Conservation (phyloP, 345 rosid genomes). For the Citrus trifoliata region DNA sequence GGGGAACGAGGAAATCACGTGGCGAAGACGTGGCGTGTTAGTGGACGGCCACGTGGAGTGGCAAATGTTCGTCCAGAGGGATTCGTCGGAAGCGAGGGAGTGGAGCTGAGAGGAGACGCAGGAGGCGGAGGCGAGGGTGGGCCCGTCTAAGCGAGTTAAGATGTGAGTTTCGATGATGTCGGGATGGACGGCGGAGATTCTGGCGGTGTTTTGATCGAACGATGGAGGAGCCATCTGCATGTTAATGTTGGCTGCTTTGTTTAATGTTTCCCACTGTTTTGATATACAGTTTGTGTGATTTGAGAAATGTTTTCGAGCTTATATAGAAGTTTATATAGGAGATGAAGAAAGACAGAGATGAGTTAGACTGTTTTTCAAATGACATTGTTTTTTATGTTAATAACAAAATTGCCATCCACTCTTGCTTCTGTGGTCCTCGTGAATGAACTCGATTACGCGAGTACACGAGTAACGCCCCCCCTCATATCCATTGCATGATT, state of each 20-base stretch:
- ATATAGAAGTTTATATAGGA: neutral
- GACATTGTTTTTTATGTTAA: neutral
- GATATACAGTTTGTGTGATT: neutral
- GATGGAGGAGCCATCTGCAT: neutral
- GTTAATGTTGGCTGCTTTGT: no score
- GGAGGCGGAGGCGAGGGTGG: slow-evolving; percentile 52
- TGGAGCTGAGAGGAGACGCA: slow-evolving; percentile 52
- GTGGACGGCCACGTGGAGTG: slow-evolving; percentile 78
- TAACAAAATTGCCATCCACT: neutral
- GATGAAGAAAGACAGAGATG: neutral
- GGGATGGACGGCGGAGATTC: slow-evolving; percentile 43
- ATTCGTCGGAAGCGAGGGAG: slow-evolving; percentile 35
- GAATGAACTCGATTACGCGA: neutral
- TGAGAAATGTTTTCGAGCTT: neutral
- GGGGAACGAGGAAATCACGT: slow-evolving; percentile 39
- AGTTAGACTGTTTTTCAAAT: neutral
- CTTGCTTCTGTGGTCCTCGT: no score
- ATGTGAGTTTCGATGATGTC: slow-evolving; percentile 62
- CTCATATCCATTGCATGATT: no score
- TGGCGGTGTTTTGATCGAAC: neutral
- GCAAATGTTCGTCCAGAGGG: slow-evolving; percentile 57
- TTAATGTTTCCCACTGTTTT: neutral
- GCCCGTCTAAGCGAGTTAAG: slow-evolving; percentile 71
- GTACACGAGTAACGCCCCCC: no score
- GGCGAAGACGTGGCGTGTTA: slow-evolving; percentile 25